Evolutionary conservation across 495 filamentous ascomycete genomes (phyloP).

Genomic region (Tuber indicum): DNA sequence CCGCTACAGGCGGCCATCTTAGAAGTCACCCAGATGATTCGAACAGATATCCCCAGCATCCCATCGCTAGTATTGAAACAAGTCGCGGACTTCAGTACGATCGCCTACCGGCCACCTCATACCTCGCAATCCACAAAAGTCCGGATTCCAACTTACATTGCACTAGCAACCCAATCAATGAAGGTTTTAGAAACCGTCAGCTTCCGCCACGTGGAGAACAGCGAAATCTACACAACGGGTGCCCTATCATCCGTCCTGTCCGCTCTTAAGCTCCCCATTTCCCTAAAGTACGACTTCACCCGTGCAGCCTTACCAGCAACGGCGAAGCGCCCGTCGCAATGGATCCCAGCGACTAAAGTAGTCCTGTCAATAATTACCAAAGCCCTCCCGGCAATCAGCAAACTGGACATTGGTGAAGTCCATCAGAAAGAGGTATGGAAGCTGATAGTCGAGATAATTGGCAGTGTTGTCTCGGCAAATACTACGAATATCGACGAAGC

Average conservation of each 20-base stretch:
- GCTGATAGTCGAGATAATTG: conserved; percentile 54
- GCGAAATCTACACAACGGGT: conserved; percentile 59
- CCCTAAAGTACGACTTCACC: conserved; percentile 65
- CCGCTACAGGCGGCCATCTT: conserved; percentile 68
- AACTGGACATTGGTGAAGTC: conserved; percentile 50
- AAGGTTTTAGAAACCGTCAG: conserved; percentile 60
- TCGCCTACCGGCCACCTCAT: conserved; percentile 52
- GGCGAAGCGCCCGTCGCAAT: conserved; percentile 56
- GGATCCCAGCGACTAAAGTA: conserved; percentile 69
- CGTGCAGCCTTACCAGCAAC: conserved; percentile 43
- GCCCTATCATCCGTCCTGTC: conserved; percentile 56
- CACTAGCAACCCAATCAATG: conserved; percentile 74
- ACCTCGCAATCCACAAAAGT: conserved; percentile 35
- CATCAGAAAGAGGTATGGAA: conserved; percentile 53
- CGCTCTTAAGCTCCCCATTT: conserved; percentile 61
- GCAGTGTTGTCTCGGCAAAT: conserved; percentile 55
- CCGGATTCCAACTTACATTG: conserved; percentile 64
- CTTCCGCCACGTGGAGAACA: conserved; percentile 55
- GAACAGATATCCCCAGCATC: conserved; percentile 59
- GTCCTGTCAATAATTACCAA: conserved; percentile 62
- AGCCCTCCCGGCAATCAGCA: conserved; percentile 57
- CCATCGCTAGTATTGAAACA: conserved; percentile 62
- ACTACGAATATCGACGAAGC: conserved; percentile 44
- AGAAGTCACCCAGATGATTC: conserved; percentile 63
- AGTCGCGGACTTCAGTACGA: conserved; percentile 60